Conservation (phyloP, 2,329 filamentous ascomycete genomes). For the Talaromyces atroroseus region DNA sequence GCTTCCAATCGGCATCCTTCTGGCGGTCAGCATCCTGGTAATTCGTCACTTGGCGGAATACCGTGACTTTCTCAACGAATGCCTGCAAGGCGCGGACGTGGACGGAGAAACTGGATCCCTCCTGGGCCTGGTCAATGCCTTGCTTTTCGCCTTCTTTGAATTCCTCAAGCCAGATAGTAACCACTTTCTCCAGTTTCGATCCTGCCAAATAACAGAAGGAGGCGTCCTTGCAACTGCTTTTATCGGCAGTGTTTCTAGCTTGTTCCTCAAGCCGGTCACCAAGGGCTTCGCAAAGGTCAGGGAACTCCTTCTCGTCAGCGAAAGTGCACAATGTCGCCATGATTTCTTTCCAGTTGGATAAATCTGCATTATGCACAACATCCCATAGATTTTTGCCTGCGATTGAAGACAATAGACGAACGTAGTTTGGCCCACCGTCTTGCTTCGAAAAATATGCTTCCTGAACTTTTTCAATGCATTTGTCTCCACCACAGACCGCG, state of each 20-base stretch:
- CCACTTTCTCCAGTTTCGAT: slow-evolving; percentile 95
- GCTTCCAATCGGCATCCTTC: slow-evolving; percentile 77
- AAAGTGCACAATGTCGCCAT: slow-evolving; percentile 96
- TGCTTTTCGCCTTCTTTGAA: slow-evolving; percentile 77
- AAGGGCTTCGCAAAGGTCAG: slow-evolving; percentile 88
- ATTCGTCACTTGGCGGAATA: slow-evolving; percentile 90
- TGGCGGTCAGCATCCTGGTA: slow-evolving; percentile 74
- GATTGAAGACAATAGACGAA: slow-evolving; percentile 83
- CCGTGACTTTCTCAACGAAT: slow-evolving; percentile 96
- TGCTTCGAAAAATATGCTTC: slow-evolving; percentile 82
- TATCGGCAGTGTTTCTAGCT: slow-evolving; percentile 50
- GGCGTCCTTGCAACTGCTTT: slow-evolving; percentile 69
- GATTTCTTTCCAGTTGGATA: slow-evolving; percentile 92
- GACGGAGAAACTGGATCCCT: slow-evolving; percentile 82
- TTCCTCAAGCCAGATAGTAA: slow-evolving; percentile 87
- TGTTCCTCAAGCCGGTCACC: slow-evolving; percentile 83
- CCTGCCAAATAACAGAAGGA: slow-evolving; percentile 95
- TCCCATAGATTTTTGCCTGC: slow-evolving; percentile 98
- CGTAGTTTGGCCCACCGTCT: slow-evolving; percentile 78
- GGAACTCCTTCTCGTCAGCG: slow-evolving; percentile 83
- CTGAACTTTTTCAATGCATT: slow-evolving; percentile 90
- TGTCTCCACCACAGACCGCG: slow-evolving; percentile 90
- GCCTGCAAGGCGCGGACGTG: slow-evolving; percentile 83
- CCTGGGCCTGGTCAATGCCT: slow-evolving; percentile 61
- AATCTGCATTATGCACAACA: slow-evolving; percentile 89